Conservation (phyloP, 345 rosid genomes). For the Brassica nigra region DNA sequence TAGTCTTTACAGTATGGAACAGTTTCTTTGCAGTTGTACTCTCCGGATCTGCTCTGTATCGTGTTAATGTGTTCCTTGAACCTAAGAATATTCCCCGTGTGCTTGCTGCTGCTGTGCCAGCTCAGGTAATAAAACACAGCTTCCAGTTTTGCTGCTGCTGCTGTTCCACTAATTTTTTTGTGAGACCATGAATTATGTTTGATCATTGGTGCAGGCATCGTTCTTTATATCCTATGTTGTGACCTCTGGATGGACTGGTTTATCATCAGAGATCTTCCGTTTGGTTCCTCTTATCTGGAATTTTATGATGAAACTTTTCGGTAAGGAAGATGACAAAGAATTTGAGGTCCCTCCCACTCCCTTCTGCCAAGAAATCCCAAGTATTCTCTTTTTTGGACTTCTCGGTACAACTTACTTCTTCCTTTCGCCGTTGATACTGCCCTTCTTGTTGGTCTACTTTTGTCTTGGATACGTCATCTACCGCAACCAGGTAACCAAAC, state of each 20-base stretch:
- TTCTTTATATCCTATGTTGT: constrained; percentile 91
- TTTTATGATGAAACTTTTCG: constrained; percentile 44
- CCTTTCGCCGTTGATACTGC: constrained; percentile 85
- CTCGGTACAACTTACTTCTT: constrained; percentile 85
- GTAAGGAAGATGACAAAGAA: constrained; percentile 50
- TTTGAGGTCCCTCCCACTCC: constrained; percentile 65
- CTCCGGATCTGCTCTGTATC: constrained; percentile 86
- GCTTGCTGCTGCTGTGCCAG: constrained; percentile 83
- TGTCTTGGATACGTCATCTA: constrained; percentile 84
- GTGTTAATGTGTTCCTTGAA: constrained; percentile 62
- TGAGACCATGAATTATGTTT: constrained; percentile 26
- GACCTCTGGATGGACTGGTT: constrained; percentile 90
- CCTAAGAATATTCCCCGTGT: constrained; percentile 72
- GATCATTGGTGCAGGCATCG: constrained; percentile 61
- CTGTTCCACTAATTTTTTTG: neutral
- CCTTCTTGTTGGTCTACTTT: constrained; percentile 79
- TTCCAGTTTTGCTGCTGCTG: neutral
- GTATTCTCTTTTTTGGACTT: constrained; percentile 70
- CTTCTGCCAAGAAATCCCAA: constrained; percentile 69
- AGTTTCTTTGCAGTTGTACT: constrained; percentile 79
- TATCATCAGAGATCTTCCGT: constrained; percentile 77
- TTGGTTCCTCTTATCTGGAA: constrained; percentile 62
- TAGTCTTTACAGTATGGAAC: constrained; percentile 83
- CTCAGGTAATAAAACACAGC: constrained; percentile 55
- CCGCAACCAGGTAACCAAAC: constrained; percentile 74